phyloP scores from a whole-genome alignment of 768 basidiomycete genomes.

The Daedalea quercina region DNA sequence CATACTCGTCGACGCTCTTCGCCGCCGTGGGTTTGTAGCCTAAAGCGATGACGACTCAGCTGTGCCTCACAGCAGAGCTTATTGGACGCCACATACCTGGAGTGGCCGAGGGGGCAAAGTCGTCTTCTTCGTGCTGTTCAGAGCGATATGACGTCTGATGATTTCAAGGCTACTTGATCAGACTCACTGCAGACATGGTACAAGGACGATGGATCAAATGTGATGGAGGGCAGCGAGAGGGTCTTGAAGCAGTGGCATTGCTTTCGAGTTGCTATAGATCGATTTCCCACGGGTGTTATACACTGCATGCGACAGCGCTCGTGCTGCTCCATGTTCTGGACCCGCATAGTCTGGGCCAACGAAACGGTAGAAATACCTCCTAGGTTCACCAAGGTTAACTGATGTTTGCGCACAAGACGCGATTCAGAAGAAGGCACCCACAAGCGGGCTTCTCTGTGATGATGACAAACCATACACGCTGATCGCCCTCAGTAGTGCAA shows the following conservation, averaged over 20 bases:
- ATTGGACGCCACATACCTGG: constrained; percentile 40
- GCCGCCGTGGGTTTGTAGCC: constrained; percentile 70
- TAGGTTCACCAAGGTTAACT: too few relatives aligned
- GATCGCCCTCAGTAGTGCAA: background rate
- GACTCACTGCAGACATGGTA: constrained; percentile 49
- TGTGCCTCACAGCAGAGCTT: background rate
- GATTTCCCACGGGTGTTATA: constrained; percentile 66
- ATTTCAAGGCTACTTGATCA: background rate
- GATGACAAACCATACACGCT: background rate
- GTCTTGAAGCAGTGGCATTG: constrained; percentile 4
- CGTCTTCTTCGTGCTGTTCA: constrained; percentile 57
- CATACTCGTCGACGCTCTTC: constrained; percentile 77
- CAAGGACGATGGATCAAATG: constrained; percentile 13
- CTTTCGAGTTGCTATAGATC: constrained; percentile 31
- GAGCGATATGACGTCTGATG: background rate
- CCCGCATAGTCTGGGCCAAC: too few relatives aligned
- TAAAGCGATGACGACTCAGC: constrained; percentile 17
- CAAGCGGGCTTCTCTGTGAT: background rate
- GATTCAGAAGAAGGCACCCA: too few relatives aligned
- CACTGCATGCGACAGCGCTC: constrained; percentile 24
- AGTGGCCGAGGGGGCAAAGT: constrained; percentile 60
- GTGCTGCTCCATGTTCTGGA: too few relatives aligned
- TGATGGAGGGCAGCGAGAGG: constrained; percentile 15
- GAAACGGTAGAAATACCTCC: too few relatives aligned
- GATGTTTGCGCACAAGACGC: too few relatives aligned